Evolutionary conservation across 2,329 filamentous ascomycete species (phyloP).

Genomic region (Clonostachys chloroleuca): DNA sequence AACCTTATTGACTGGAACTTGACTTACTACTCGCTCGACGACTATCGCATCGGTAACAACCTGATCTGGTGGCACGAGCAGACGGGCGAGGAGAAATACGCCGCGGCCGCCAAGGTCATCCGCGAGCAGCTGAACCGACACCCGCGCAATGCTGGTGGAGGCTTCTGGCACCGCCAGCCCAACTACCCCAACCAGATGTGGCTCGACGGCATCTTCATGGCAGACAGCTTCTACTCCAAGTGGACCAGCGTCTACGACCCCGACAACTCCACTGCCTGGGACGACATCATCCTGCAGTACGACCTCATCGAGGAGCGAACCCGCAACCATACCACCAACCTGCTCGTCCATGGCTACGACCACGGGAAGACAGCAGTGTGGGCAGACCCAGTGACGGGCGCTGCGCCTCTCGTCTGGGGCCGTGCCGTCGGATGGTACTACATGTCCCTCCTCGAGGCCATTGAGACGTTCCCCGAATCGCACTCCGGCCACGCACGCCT

Average conservation of each 20-base stretch:
- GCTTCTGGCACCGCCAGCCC: conserved; percentile 46
- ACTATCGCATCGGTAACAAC: conserved; percentile 48
- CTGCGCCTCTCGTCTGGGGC: conserved; percentile 48
- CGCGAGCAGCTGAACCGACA: conserved; percentile 39
- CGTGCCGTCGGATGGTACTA: conserved; percentile 50
- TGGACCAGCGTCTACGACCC: conserved; percentile 30
- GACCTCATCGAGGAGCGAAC: conserved; percentile 38
- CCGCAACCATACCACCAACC: conserved; percentile 25
- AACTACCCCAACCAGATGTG: conserved; percentile 51
- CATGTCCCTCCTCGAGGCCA: conserved; percentile 43
- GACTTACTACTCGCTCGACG: conserved; percentile 42
- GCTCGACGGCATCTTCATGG: conserved; percentile 52
- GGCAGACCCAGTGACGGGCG: conserved; percentile 44
- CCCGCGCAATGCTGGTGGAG: conserved; percentile 42
- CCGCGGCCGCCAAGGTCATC: conserved; percentile 38
- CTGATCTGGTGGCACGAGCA: conserved; percentile 42
- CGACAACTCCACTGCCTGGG: conserved; percentile 31
- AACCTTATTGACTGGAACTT: conserved; percentile 39
- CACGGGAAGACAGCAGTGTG: conserved; percentile 39
- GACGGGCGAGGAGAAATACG: conserved; percentile 41
- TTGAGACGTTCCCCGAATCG: conserved; percentile 35
- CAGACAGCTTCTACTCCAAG: conserved; percentile 34
- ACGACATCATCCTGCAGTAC: conserved; percentile 39
- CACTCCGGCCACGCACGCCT: conserved; percentile 28
- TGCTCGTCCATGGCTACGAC: conserved; percentile 53